phyloP scores from a whole-genome alignment of 768 basidiomycete species.

The Rhizopogon rudus region DNA sequence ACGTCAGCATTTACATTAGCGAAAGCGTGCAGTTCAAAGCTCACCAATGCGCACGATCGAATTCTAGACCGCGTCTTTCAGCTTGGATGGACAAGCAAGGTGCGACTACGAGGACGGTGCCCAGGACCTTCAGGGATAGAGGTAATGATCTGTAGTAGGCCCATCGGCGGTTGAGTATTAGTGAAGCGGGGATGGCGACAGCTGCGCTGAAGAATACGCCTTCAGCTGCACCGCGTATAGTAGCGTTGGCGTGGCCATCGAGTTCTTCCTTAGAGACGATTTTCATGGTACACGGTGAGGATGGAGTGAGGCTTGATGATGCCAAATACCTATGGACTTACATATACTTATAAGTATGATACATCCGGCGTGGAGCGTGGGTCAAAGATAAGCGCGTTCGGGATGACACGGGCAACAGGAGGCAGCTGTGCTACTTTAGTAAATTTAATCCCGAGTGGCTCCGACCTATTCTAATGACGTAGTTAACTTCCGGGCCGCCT shows the following conservation, averaged over 20 bases:
- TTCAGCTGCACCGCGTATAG: constrained; percentile 60
- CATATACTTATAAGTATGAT: no score
- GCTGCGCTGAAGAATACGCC: constrained; percentile 42
- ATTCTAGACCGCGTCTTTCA: constrained; percentile 63
- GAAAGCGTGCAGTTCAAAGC: background rate
- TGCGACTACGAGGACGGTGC: constrained; percentile 60
- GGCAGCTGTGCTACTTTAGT: no score
- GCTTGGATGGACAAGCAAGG: constrained; percentile 70
- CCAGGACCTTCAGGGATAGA: constrained; percentile 62
- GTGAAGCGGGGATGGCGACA: constrained; percentile 45
- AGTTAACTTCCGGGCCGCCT: no score
- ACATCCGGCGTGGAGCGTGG: no score
- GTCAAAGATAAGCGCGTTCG: background rate
- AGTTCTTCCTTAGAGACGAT: constrained; percentile 42
- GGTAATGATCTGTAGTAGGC: constrained; percentile 63
- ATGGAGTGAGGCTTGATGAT: background rate
- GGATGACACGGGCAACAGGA: background rate
- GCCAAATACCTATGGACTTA: no score
- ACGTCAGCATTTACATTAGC: background rate
- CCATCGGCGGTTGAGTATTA: constrained; percentile 45
- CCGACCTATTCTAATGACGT: background rate
- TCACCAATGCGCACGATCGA: constrained; percentile 23
- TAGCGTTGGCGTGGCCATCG: constrained; percentile 47
- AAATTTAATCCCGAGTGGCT: background rate
- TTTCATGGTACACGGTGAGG: constrained; percentile 16